Evolutionary conservation across 1,284 basidiomycete genomes (phyloP).

Genomic region (Cerioporus squamosus): DNA sequence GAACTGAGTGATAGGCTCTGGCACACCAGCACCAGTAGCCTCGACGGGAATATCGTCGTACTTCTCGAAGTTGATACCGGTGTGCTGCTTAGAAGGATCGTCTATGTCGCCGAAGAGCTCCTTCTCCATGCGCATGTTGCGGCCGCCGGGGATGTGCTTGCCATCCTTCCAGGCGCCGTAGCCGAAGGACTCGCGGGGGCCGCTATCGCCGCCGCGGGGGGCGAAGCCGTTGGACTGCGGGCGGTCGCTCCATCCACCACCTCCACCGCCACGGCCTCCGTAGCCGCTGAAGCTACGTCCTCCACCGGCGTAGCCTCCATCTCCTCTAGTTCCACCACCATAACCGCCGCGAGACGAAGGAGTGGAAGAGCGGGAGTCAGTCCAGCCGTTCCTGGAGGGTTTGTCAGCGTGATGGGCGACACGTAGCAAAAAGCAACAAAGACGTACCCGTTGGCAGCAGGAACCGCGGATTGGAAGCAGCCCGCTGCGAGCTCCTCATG

Average conservation of each 20-base stretch:
- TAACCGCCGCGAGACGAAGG: constrained; percentile 57
- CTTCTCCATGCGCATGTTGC: constrained; percentile 90
- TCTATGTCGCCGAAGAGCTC: constrained; percentile 93
- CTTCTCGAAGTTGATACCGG: constrained; percentile 99
- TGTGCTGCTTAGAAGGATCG: constrained; percentile 87
- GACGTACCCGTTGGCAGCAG: constrained; percentile 53
- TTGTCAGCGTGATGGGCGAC: constrained; percentile 19
- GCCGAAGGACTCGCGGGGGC: constrained; percentile 62
- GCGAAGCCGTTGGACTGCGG: constrained; percentile 42
- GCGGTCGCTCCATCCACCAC: constrained; percentile 52
- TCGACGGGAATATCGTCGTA: constrained; percentile 99
- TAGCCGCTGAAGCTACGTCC: constrained; percentile 42
- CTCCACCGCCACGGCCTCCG: constrained; percentile 42
- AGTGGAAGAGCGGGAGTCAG: constrained; percentile 67
- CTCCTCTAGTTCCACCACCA: constrained; percentile 38
- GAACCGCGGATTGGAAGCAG: constrained; percentile 60
- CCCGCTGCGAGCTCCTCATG: constrained; percentile 81
- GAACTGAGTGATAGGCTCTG: constrained; percentile 91
- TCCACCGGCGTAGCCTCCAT: constrained; percentile 52
- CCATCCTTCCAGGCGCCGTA: constrained; percentile 91
- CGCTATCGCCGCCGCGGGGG: constrained; percentile 42
- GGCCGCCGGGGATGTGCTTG: constrained; percentile 79
- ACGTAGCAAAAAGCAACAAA: constrained; percentile 16
- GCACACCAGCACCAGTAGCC: constrained; percentile 94
- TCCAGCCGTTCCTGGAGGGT: constrained; percentile 65